Conservation (phyloP, 495 filamentous ascomycete genomes). For the Penicillium nucicola region DNA sequence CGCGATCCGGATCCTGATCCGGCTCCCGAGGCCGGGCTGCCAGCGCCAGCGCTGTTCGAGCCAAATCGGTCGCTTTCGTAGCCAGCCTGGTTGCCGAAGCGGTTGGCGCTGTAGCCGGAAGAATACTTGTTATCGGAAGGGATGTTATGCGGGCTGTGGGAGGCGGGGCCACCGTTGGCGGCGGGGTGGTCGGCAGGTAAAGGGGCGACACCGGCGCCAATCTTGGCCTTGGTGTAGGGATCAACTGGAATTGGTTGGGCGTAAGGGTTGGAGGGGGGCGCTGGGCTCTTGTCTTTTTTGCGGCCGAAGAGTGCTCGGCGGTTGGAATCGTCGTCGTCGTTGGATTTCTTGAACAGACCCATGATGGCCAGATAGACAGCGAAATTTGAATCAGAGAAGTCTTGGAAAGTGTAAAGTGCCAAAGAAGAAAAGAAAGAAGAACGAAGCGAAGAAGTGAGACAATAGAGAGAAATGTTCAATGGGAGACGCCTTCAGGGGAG, state of each 20-base stretch:
- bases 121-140: slow-evolving; percentile 48
- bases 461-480: slow-evolving; percentile 2
- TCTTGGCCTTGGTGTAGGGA: slow-evolving; percentile 62
- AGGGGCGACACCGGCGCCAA: slow-evolving; percentile 41
- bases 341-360: slow-evolving; percentile 65
- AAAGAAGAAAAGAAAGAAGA: slow-evolving; percentile 1
- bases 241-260: slow-evolving; percentile 59
- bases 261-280: slow-evolving; percentile 59
- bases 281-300: slow-evolving; percentile 58
- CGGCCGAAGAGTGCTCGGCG: slow-evolving; percentile 58
- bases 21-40: slow-evolving; percentile 17
- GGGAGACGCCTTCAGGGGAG: slow-evolving; percentile 10
- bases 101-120: slow-evolving; percentile 56
- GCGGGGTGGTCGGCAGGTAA: slow-evolving; percentile 36
- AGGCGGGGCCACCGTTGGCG: slow-evolving; percentile 22
- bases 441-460: slow-evolving; percentile 8
- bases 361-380: slow-evolving; percentile 44
- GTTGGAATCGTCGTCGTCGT: slow-evolving; percentile 54
- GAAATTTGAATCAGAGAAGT: slow-evolving; percentile 4
- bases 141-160: slow-evolving; percentile 23
- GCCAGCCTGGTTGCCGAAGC: slow-evolving; percentile 59
- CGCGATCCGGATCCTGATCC: slow-evolving; percentile 28
- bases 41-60: slow-evolving; percentile 24
- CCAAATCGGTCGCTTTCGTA: slow-evolving; percentile 66
- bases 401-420: not conserved